Evolutionary conservation across 352 stramenopile species (phyloP).

Genomic region (Phytophthora multivora): DNA sequence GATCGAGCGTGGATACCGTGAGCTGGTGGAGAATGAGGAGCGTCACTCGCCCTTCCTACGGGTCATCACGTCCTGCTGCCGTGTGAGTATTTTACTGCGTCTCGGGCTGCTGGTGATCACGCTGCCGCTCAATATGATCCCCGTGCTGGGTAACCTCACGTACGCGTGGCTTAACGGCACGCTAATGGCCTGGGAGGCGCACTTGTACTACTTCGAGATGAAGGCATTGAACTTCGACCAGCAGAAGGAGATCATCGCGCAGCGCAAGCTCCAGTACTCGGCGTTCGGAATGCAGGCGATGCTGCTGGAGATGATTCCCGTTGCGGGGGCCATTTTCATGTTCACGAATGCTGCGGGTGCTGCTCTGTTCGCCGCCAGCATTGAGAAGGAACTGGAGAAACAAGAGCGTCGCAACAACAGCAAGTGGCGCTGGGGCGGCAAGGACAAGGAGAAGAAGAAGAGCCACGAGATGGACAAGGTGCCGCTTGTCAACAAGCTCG

Average conservation of each 20-base stretch:
- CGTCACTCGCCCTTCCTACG: constrained; percentile 46
- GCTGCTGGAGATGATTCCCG: constrained; percentile 65
- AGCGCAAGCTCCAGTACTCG: constrained; percentile 50
- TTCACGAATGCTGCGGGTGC: constrained; percentile 65
- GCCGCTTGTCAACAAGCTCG: constrained; percentile 37
- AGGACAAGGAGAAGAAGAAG: constrained; percentile 23
- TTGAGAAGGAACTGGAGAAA: constrained; percentile 48
- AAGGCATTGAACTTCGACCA: constrained; percentile 50
- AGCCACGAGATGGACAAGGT: constrained; percentile 23
- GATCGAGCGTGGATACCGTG: constrained; percentile 38
- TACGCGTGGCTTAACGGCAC: constrained; percentile 67
- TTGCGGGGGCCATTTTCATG: constrained; percentile 53
- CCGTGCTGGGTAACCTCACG: constrained; percentile 50
- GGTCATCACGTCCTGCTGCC: constrained; percentile 46
- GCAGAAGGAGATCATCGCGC: constrained; percentile 48
- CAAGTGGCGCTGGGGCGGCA: constrained; percentile 20
- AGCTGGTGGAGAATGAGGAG: constrained; percentile 50
- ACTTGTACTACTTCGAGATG: constrained; percentile 71
- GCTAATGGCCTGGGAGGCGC: constrained; percentile 59
- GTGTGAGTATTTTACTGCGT: constrained; percentile 52
- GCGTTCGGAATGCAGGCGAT: constrained; percentile 59
- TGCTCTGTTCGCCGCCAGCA: constrained; percentile 58
- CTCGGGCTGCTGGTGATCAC: constrained; percentile 53
- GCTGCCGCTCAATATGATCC: constrained; percentile 65
- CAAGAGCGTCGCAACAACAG: constrained; percentile 23